phyloP scores from a whole-genome alignment of 345 rosid species.

The Ricinus communis region DNA sequence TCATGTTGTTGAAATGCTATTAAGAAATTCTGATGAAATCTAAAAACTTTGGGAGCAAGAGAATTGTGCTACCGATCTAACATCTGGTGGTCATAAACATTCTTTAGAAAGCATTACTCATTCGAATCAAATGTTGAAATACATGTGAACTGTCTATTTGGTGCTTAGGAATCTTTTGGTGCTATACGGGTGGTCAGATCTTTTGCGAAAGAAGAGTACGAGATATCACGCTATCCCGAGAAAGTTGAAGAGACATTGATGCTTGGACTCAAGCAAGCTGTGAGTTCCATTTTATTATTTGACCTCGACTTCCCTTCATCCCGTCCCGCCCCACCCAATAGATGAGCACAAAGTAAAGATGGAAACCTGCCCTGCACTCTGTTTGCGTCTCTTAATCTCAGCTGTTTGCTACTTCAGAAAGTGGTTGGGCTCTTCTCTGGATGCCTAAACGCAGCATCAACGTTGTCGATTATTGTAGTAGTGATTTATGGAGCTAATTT shows the following conservation, averaged over 20 bases:
- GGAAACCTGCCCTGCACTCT: no score
- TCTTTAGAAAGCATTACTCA: no score
- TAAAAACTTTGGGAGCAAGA: no score
- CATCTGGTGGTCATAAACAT: no score
- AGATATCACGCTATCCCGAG: conserved; percentile 56
- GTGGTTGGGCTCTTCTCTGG: conserved; percentile 67
- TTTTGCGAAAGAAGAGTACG: conserved; percentile 66
- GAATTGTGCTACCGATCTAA: no score
- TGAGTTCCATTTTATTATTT: no score
- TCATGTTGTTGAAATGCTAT: no score
- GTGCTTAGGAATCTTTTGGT: conserved; percentile 75
- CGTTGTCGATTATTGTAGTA: conserved; percentile 59
- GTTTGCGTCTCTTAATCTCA: not conserved
- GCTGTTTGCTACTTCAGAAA: conserved; percentile 32
- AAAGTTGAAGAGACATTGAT: conserved; percentile 75
- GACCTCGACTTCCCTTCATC: conserved; percentile 1
- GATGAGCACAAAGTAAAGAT: no score
- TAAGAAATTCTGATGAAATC: no score
- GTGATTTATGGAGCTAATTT: conserved; percentile 83
- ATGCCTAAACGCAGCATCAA: conserved; percentile 71
- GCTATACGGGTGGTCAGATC: conserved; percentile 81
- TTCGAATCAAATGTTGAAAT: no score
- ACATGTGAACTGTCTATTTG: no score
- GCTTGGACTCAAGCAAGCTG: conserved; percentile 77
- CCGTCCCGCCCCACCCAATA: no score